Base-by-base conservation (phyloP, 2,329 filamentous ascomycete species). In the Boeremia exigua region DNA sequence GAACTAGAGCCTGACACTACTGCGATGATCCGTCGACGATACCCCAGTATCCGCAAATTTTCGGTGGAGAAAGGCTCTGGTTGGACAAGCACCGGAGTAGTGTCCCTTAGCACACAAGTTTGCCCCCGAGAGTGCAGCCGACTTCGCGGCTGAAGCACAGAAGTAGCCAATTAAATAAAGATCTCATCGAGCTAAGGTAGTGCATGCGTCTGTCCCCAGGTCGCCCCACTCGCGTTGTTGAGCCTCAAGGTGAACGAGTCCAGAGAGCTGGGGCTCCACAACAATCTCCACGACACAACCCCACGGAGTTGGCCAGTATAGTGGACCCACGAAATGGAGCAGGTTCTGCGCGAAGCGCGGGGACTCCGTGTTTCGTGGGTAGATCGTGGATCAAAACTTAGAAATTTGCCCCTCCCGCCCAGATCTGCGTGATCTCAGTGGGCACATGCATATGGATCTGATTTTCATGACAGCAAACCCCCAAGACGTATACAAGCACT, bases 171-270 rank as follows among this genome's bases (percentile, higher is more conserved):
- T 67, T 47, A 62, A 15, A 40, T 1, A 30, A 19, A n/a, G 25
- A 7, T 23, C 37, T 5, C 11, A 7, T 11, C 19, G 4, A 19
- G 34, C 52, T 51, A 49, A 37, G 38, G 23, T 30, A 30, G 55
- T 44, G 37, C 47, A 44, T 45, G 54, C 53, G 45, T 44, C 37
- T 38, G 29, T 40, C 46, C 54, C 53, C 54, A 52, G 55, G 44
- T 34, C 32, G 15, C 53, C 48, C 58, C 66, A 65, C 66, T 62
- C 59, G 48, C 15, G 48, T 56, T 59, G 58, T 69, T 68, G 66
- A 70, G 67, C 67, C 67, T 67, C 65, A 70, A 58, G 60, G 37
- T 56, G 51, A 61, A 54, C 48, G 48, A 53, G 43, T 40, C 44
- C 48, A 56, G 45, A 59, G 54, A 49, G 40, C 34, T 37, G 42